Base-by-base conservation (phyloP, 495 filamentous ascomycete genomes). In the Penicillium crystallinum region DNA sequence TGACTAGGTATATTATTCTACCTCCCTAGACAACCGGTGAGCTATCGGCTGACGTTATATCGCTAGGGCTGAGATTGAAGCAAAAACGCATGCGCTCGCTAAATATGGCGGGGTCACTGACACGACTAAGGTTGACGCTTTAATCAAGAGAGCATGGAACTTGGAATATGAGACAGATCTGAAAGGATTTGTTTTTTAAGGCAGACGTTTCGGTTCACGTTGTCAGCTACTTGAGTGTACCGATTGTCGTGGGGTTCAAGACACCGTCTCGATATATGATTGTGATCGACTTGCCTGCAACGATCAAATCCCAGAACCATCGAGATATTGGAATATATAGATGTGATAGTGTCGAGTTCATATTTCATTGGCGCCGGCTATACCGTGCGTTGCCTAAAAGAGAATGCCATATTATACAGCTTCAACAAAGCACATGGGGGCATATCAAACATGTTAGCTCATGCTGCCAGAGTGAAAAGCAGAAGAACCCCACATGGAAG, bases 71-170 rank as follows among this genome's bases (percentile, higher is more conserved):
- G 66, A 69, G 46, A 55, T 69, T 14, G 64, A 66, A 44, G 50
- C 41, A 37, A 69, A 69, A 31, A 37, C 51, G 2, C 45, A 49
- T 22, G 53, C 59, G 4, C 58, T 69, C 15, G 62, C 55, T 4
- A 61, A 27, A 10, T 67, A 67, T 52, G 64, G 66, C 15, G 64
- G 64, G 10, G 46, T 65, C 21, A 53, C 45, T 6, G 59, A 69
- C 51, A 44, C 42, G 11, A 15, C 19, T 6, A 57, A 49, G 23
- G 52, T 69, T 6, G 52, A 63, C 19, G 34, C 52, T 1, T 17
- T 69, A 27, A 64, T 69, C 36, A 34, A 59, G 34, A 53, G 58
- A 52, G 58, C 50, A 1, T 68, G 66, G 66, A 64, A 58, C n/a
- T 34, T 69, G 21, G 62, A 68, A 23, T 21, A 56, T 5, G 59